Conservation (phyloP, 345 rosid genomes). For the Odontarrhena argentea region DNA sequence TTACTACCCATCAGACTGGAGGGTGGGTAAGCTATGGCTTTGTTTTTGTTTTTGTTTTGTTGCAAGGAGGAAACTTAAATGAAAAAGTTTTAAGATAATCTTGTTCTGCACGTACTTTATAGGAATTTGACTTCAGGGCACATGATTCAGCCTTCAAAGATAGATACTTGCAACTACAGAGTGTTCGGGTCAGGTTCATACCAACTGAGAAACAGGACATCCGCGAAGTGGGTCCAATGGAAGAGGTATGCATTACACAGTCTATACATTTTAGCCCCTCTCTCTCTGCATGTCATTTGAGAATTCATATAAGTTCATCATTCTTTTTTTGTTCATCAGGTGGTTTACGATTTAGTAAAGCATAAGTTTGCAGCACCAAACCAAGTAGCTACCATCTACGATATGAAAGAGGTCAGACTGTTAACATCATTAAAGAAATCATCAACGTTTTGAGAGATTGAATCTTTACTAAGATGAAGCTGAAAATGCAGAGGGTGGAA, state of each 20-base stretch:
- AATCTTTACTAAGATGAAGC: background rate
- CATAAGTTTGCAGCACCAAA: constrained; percentile 72
- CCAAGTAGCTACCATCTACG: constrained; percentile 58
- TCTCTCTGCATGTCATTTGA: background rate
- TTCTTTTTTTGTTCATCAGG: constrained; percentile 44
- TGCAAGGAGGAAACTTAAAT: background rate
- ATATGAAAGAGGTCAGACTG: constrained; percentile 70
- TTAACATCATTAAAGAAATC: background rate
- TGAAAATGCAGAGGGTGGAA: constrained; percentile 55
- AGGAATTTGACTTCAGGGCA: constrained; percentile 86
- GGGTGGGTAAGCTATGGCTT: constrained; percentile 62
- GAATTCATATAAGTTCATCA: background rate
- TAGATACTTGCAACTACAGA: constrained; percentile 69
- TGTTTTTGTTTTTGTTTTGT: background rate
- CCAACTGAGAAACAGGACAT: constrained; percentile 75
- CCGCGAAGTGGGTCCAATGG: constrained; percentile 80
- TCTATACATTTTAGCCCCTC: background rate
- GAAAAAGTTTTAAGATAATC: constrained; percentile 19
- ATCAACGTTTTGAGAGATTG: constrained; percentile 17
- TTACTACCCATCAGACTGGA: constrained; percentile 89
- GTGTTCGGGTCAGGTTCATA: constrained; percentile 83
- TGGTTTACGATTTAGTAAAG: constrained; percentile 58
- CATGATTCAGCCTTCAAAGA: constrained; percentile 93
- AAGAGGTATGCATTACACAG: constrained; percentile 53
- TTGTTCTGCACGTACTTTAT: constrained; percentile 1